A percentile compares a stretch with the other conserved stretches of the same genome.
Conservation (phyloP, 495 filamentous ascomycete genomes). For the Terfezia claveryi region DNA sequence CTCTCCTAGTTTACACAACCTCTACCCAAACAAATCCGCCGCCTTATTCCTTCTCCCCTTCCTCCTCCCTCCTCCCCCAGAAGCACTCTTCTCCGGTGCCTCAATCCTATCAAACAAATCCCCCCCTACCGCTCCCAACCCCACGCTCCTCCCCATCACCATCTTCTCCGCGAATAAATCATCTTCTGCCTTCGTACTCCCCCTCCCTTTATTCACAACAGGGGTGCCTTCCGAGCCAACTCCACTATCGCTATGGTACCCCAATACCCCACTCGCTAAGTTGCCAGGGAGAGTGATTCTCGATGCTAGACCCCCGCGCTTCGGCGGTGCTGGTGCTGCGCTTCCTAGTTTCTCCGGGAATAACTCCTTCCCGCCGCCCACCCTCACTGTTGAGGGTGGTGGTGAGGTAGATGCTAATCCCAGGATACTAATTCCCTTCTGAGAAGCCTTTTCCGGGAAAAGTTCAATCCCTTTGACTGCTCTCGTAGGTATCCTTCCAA, state of each 20-base stretch:
- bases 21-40: conserved; percentile 17
- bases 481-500: background rate
- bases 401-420: background rate
- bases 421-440: background rate
- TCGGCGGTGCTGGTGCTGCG: background rate
- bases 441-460: conserved; percentile 5
- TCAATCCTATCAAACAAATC: background rate
- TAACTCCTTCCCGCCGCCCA: conserved; percentile 3
- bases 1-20: too few species aligned
- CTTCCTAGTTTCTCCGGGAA: conserved; percentile 7
- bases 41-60: conserved; percentile 11
- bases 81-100: background rate
- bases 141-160: conserved; percentile 13
- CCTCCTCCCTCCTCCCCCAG: conserved; percentile 4
- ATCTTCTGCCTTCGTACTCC: background rate
- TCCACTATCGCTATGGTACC: background rate
- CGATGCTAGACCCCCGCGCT: conserved; percentile 1
- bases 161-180: conserved; percentile 18
- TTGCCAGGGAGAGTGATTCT: conserved; percentile 11
- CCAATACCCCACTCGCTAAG: conserved; percentile 4
- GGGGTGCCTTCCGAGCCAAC: conserved; percentile 2
- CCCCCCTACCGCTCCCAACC: background rate
- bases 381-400: too few species aligned
- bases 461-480: conserved; percentile 6
- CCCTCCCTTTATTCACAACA: conserved; percentile 9